Evolutionary conservation across 2,329 filamentous ascomycete species (phyloP).

Genomic region (Exophiala aquamarina): DNA sequence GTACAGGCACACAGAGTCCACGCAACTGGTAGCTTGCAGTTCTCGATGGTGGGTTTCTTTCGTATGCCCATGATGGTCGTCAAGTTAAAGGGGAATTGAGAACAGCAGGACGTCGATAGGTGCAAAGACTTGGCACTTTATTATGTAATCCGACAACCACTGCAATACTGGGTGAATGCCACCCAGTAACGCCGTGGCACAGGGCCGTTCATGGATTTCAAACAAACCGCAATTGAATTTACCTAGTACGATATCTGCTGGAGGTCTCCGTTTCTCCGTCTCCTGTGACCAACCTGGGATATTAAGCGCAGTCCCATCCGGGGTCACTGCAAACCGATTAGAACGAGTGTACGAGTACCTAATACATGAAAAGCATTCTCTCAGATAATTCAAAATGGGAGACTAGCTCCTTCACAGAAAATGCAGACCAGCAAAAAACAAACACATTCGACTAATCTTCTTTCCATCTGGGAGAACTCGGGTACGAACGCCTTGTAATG

Average conservation of each 20-base stretch:
- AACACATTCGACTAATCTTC: slow-evolving; percentile 4
- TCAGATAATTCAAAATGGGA: slow-evolving; percentile 8
- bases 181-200: no score
- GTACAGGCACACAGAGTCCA: no score
- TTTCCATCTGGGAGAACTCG: slow-evolving; percentile 1
- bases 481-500: slow-evolving; percentile 9
- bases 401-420: slow-evolving; percentile 15
- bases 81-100: not conserved
- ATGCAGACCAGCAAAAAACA: slow-evolving; percentile 10
- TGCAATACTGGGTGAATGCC: no score
- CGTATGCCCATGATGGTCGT: no score
- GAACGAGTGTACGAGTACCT: slow-evolving; percentile 22
- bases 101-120: not conserved
- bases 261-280: no score
- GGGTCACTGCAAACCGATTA: slow-evolving; percentile 15
- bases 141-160: slow-evolving; percentile 10
- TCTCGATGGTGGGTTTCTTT: no score
- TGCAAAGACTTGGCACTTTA: slow-evolving; percentile 5
- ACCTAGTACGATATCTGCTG: no score
- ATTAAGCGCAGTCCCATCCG: slow-evolving; percentile 13
- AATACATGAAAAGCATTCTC: slow-evolving; percentile 11
- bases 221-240: no score
- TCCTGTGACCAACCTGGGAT: not conserved
- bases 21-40: no score
- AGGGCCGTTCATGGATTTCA: no score